Conservation (phyloP, 345 rosid species). For the Garcia nutans region DNA sequence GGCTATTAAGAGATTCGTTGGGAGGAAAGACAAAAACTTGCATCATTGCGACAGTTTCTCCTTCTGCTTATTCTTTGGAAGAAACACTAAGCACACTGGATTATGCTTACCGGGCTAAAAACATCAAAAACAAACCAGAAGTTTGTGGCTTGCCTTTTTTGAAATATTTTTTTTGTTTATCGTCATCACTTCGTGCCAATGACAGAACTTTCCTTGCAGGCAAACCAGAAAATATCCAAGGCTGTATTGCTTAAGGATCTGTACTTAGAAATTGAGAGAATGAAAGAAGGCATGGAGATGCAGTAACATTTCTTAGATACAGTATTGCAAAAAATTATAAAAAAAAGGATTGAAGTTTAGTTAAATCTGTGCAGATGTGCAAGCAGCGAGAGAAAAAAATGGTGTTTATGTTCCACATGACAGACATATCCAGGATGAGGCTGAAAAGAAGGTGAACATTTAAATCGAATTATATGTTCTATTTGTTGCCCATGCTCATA, state of each 20-base stretch:
- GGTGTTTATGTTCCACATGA: conserved; percentile 88
- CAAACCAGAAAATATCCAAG: conserved; percentile 86
- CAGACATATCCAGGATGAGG: conserved; percentile 77
- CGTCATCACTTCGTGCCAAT: conserved; percentile 16
- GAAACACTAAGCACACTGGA: conserved; percentile 95
- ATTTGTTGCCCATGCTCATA: neutral
- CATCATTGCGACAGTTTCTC: conserved; percentile 91
- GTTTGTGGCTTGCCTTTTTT: conserved; percentile 36
- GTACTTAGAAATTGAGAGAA: conserved; percentile 79
- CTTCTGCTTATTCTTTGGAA: conserved; percentile 78
- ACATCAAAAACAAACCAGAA: conserved; percentile 94
- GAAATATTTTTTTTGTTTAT: neutral
- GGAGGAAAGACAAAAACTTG: conserved; percentile 99
- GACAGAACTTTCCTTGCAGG: conserved; percentile 45
- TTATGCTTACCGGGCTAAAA: conserved; percentile 89
- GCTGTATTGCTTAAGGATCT: conserved; percentile 84
- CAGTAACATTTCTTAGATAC: neutral
- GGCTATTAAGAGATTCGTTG: conserved; percentile 83
- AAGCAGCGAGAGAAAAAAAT: conserved; percentile 90
- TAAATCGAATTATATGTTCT: conserved; percentile 2
- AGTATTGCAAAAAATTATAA: conserved; percentile 3
- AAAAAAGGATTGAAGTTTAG: conserved; percentile 4
- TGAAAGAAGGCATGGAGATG: conserved; percentile 75
- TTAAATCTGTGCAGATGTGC: conserved; percentile 57
- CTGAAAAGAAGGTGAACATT: conserved; percentile 76